Evolutionary conservation across 768 basidiomycete species (phyloP), one percentile per base, ranked within the genome.

Genomic region (Mycena kentingensis): DNA sequence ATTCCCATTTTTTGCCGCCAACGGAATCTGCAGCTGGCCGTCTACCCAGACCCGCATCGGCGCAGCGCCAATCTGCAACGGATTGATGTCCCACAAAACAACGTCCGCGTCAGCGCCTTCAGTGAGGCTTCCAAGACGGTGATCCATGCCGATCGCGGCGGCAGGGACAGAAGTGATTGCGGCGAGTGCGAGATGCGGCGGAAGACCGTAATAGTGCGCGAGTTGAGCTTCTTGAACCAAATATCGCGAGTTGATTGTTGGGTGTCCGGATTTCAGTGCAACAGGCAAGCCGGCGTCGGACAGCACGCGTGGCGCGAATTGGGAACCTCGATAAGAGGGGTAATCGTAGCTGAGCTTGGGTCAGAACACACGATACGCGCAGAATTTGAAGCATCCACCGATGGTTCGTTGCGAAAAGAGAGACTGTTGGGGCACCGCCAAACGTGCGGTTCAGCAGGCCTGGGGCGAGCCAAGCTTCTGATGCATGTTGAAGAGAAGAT

Each of bases 401-500:
- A 60, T 86, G 81, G 63, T 86, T 87, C 31, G 86, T 91, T 3
- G 90, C 87, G 54, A 93, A 93, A 35, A 96, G 67, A 2, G 93
- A 92, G 34, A 85, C 74, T 2, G 88, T 84, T 0, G 93, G 92
- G 11, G 84, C 75, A 5, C 73, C 76, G 42, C 75, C 78, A 70
- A 72, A 77, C 37, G 86, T 82, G 66, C 80, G 73, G 69, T 93
- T 95, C 55, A 98, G 71, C 4, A 88, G 70, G 21, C 83, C 82
- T 1, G 93, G 90, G 21, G 94, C 87, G n/a, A 97, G 78, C 70
- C 91, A 97, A 1, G 92, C 83, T 66, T 96, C 93, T 49, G 91
- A 85, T 7, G 93, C 94, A 63, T 91, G 88, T 62, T 94, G 91
- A 64, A 94, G 84, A 5, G 90, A 87, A 5, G 88, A 82, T 25